Conservation (phyloP, 352 stramenopile species). For the Globisporangium sylvaticum region DNA sequence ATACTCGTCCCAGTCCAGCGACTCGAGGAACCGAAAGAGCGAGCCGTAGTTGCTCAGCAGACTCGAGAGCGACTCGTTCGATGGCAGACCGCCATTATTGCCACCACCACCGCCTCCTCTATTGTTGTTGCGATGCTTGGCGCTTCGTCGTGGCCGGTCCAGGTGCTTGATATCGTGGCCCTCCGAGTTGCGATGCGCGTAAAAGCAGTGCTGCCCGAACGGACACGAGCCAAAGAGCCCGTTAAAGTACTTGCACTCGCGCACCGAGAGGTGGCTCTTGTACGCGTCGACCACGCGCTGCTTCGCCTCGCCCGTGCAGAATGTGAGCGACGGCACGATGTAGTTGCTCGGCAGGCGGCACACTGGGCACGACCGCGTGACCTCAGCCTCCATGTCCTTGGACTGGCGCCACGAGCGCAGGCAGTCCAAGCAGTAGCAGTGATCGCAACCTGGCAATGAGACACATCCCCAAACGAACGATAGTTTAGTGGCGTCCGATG, state of each 20-base stretch:
- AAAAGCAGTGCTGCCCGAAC: conserved; percentile 74
- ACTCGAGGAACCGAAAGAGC: conserved; percentile 65
- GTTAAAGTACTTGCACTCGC: conserved; percentile 82
- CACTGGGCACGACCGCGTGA: conserved; percentile 60
- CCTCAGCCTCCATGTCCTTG: conserved; percentile 69
- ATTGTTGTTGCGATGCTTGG: conserved; percentile 9
- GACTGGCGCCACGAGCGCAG: conserved; percentile 66
- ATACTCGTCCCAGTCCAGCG: conserved; percentile 50
- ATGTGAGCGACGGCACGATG: conserved; percentile 76
- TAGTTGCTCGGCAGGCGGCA: conserved; percentile 69
- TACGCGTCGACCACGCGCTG: conserved; percentile 53
- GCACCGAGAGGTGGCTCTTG: conserved; percentile 68
- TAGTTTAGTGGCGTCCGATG: neutral
- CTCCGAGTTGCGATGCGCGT: conserved; percentile 56
- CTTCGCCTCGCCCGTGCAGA: conserved; percentile 64
- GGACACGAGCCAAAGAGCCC: conserved; percentile 61
- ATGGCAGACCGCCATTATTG: neutral
- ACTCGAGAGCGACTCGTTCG: conserved; percentile 29
- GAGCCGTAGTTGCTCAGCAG: conserved; percentile 59
- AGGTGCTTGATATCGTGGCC: conserved; percentile 65
- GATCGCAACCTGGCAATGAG: conserved; percentile 37
- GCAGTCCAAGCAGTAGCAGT: conserved; percentile 79
- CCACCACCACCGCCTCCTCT: conserved; percentile 20
- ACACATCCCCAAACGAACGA: neutral
- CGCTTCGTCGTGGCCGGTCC: conserved; percentile 32